Conservation (phyloP, 768 basidiomycete genomes). For the Mycena venus region DNA sequence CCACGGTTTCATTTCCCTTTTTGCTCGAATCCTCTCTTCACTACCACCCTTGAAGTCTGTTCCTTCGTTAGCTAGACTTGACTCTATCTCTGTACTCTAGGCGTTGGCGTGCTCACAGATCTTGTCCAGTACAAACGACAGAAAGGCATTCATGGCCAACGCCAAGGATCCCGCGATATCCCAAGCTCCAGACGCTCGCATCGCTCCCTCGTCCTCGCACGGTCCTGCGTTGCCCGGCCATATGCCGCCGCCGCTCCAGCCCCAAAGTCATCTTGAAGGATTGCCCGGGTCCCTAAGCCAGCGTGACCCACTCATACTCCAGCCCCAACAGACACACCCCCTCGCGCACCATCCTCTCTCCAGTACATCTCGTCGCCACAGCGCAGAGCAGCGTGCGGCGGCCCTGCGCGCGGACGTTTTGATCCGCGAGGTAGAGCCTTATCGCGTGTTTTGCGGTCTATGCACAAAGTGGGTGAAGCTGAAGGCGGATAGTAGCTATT, state of each 20-base stretch:
- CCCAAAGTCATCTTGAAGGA: conserved; percentile 6
- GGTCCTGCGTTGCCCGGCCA: background rate
- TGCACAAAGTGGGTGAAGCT: conserved; percentile 90
- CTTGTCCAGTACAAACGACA: conserved; percentile 1
- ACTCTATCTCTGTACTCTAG: no score
- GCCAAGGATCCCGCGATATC: background rate
- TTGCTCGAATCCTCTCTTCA: background rate
- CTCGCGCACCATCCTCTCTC: conserved; percentile 68
- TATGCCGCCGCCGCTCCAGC: background rate
- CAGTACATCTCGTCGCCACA: conserved; percentile 75
- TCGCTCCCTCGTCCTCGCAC: background rate
- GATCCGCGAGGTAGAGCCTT: conserved; percentile 79
- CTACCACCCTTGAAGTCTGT: no score
- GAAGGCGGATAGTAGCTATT: conserved; percentile 82
- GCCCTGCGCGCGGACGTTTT: conserved; percentile 75
- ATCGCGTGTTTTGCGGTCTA: conserved; percentile 78
- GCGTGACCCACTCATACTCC: conserved; percentile 13
- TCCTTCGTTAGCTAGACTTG: no score
- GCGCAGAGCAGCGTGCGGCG: conserved; percentile 85
- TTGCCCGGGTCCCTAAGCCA: background rate
- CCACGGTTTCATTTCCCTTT: no score
- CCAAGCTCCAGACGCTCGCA: background rate
- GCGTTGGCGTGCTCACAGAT: background rate
- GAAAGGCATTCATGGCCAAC: conserved; percentile 1
- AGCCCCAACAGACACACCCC: conserved; percentile 43